Evolutionary conservation across 2,329 filamentous ascomycete genomes (phyloP).

Genomic region (Pezizomycotina sp.): DNA sequence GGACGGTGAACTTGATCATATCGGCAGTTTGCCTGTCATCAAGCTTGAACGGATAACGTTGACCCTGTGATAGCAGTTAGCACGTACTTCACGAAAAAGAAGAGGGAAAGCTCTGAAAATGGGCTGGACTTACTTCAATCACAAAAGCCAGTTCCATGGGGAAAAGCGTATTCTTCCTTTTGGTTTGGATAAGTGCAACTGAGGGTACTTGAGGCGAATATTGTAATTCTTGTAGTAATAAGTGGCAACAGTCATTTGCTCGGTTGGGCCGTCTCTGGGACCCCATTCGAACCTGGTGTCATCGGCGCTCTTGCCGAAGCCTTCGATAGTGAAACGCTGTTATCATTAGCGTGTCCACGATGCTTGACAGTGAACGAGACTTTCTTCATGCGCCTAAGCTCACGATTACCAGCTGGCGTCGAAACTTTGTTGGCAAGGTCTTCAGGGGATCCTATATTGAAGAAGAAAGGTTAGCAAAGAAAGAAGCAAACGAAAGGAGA

Average conservation of each 20-base stretch:
- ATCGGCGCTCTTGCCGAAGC: constrained; percentile 38
- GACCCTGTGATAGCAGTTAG: constrained; percentile 28
- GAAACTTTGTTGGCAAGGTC: constrained; percentile 21
- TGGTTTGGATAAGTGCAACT: constrained; percentile 44
- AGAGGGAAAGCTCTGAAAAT: neutral
- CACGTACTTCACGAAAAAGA: constrained; percentile 1
- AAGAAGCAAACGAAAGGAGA: neutral
- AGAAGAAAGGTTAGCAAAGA: neutral
- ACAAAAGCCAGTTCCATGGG: constrained; percentile 43
- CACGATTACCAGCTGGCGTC: constrained; percentile 28
- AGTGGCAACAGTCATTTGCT: constrained; percentile 35
- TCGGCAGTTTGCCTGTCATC: constrained; percentile 47
- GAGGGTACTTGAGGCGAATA: constrained; percentile 33
- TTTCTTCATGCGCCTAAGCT: constrained; percentile 39
- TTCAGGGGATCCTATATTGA: constrained; percentile 25
- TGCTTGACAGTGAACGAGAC: constrained; percentile 43
- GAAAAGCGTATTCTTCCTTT: constrained; percentile 37
- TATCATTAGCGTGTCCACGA: constrained; percentile 32
- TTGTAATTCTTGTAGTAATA: constrained; percentile 44
- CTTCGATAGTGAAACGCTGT: constrained; percentile 39
- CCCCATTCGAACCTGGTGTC: constrained; percentile 46
- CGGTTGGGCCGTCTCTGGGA: constrained; percentile 39
- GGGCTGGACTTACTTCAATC: constrained; percentile 12
- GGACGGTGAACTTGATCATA: constrained; percentile 91
- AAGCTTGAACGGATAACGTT: constrained; percentile 48